phyloP scores from a whole-genome alignment of 495 filamentous ascomycete species.

The Evernia prunastri region DNA sequence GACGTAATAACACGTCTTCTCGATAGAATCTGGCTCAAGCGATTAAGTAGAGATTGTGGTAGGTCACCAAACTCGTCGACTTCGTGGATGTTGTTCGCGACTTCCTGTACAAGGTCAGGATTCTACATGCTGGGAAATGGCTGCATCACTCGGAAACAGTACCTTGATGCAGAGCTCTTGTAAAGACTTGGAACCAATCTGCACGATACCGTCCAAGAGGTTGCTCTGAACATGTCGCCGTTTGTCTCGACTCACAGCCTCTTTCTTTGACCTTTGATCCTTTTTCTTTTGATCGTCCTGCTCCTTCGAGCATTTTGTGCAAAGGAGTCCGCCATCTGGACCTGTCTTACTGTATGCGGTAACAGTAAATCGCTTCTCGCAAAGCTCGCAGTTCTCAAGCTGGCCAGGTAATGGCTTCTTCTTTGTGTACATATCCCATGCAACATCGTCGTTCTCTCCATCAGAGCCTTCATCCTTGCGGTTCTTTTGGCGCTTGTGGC shows the following conservation, averaged over 20 bases:
- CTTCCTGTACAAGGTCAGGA: slow-evolving; percentile 42
- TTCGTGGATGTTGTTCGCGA: slow-evolving; percentile 73
- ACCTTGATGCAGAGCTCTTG: slow-evolving; percentile 73
- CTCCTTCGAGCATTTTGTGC: slow-evolving; percentile 76
- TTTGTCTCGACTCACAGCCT: slow-evolving; percentile 38
- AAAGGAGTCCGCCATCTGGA: slow-evolving; percentile 76
- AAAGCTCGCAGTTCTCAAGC: slow-evolving; percentile 79
- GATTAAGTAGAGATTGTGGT: slow-evolving; percentile 58
- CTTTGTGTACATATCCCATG: slow-evolving; percentile 53
- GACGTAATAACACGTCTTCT: slow-evolving; percentile 68
- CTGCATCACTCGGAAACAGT: slow-evolving; percentile 4
- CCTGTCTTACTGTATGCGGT: slow-evolving; percentile 83
- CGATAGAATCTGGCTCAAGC: slow-evolving; percentile 72
- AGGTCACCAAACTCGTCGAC: slow-evolving; percentile 81
- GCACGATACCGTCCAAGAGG: slow-evolving; percentile 65
- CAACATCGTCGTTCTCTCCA: slow-evolving; percentile 42
- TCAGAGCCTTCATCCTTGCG: slow-evolving; percentile 40
- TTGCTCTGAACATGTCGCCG: slow-evolving; percentile 72
- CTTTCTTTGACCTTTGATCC: slow-evolving; percentile 52
- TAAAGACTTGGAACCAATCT: slow-evolving; percentile 63
- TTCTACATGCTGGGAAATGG: background rate
- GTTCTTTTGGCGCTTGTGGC: slow-evolving; percentile 54
- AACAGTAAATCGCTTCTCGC: slow-evolving; percentile 85
- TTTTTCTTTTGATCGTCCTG: slow-evolving; percentile 58
- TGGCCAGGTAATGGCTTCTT: slow-evolving; percentile 71